Base-by-base conservation (phyloP, 2,329 filamentous ascomycete species). In the Colletotrichum orbiculare region DNA sequence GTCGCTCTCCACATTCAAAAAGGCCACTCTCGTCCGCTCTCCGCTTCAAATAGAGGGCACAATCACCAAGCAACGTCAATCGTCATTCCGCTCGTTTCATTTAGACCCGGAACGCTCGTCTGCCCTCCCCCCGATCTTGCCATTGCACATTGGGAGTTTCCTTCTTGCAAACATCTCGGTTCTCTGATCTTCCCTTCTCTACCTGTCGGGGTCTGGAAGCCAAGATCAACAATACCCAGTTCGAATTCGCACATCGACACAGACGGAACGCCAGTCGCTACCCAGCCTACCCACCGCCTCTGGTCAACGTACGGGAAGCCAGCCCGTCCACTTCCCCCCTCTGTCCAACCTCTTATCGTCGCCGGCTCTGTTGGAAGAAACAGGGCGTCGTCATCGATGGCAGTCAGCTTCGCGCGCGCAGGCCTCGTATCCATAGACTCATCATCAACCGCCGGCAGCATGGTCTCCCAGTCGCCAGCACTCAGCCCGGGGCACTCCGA, bases 401-500 rank as follows among this genome's bases (percentile, higher is more conserved):
- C 65, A 60, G 55, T 53, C 45, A 50, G 49, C 50, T 42, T 58
- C 11, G 37, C 33, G 8, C 64, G 60, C 54, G 34, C 56, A 34
- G 37, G n/a, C 49, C 53, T 67, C 41, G 47, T 53, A 25, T 38
- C 65, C 8, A 33, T 56, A 17, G 67, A 68, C 50, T 35, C 67
- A 12, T 39, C 65, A 8, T 68, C 67, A 4, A 65, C 67, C 34
- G 43, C 66, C 43, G 65, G 56, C 53, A 67, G 64, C 52, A 62
- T 58, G 53, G 60, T 53, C 25, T 62, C 62, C 48, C 58, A 56
- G 25, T 64, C 61, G 17, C 61, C 61, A 6, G 58, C 58, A 15
- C 25, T 57, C 48, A 66, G 59, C 64, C 25, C 58, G 11, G 60
- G 56, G 11, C 66, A 66, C 47, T 68, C 67, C 13, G 65, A 67